Conservation (phyloP, 148 eudicot species). For the Polygonum maritimum region DNA sequence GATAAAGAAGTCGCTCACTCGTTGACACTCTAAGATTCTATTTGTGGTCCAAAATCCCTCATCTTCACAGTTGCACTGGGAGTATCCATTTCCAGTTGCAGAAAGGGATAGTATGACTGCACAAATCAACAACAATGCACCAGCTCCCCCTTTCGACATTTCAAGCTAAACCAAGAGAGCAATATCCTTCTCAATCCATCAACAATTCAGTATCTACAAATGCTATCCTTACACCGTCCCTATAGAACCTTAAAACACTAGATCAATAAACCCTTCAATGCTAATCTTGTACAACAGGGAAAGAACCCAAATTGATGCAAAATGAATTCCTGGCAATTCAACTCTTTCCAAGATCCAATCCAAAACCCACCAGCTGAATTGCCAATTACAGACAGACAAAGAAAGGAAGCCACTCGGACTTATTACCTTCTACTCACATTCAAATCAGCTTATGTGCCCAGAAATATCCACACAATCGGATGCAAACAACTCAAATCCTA, state of each 20-base stretch:
- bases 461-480: neutral
- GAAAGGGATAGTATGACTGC: conserved; percentile 18
- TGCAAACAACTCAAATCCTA: neutral
- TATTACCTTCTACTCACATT: neutral
- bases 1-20: conserved; percentile 42
- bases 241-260: neutral
- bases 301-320: neutral
- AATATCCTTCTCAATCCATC: conserved; percentile 5
- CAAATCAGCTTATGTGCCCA: neutral
- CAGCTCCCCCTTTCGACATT: conserved; percentile 9
- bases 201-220: conserved; percentile 2
- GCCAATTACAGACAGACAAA: neutral
- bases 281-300: neutral
- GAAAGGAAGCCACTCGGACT: neutral
- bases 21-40: conserved; percentile 35
- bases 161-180: neutral
- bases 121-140: conserved; percentile 23
- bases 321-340: conserved; percentile 6
- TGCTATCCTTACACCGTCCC: neutral
- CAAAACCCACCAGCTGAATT: conserved; percentile 1
- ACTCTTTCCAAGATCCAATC: conserved; percentile 3
- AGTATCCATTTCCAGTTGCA: conserved; percentile 21
- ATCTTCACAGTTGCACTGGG: conserved; percentile 43
- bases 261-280: neutral
- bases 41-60: conserved; percentile 41